These are phyloP conservation scores for Hemerocallis citrina DNA, from an alignment of 106 monocot species.

Conservation along the genomic window DNA sequence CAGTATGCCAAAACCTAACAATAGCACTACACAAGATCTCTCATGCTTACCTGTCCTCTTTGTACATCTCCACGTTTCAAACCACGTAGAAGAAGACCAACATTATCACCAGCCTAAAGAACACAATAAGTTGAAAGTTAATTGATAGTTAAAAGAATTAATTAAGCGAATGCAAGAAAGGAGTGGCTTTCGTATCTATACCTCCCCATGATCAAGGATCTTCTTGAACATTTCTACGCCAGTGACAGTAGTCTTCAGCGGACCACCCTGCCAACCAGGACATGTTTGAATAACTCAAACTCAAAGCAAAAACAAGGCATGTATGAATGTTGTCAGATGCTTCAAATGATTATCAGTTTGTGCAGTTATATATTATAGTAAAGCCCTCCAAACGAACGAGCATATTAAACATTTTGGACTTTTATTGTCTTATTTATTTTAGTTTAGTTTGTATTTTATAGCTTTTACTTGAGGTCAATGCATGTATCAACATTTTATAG, in stretches of 20 bases:
- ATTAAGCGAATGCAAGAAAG: background rate
- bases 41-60: slow-evolving; percentile 69
- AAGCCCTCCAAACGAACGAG: background rate
- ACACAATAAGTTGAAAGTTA: background rate
- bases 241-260: slow-evolving; percentile 27
- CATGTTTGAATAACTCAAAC: background rate
- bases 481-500: background rate
- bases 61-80: slow-evolving; percentile 94
- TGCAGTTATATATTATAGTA: background rate
- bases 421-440: no score
- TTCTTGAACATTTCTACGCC: slow-evolving; percentile 31
- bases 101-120: slow-evolving; percentile 94
- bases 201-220: slow-evolving; percentile 27
- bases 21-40: no score
- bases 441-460: no score
- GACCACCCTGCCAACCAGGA: slow-evolving; percentile 10
- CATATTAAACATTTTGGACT: no score
- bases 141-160: background rate
- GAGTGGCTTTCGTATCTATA: background rate
- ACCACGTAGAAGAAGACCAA: slow-evolving; percentile 93
- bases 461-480: no score
- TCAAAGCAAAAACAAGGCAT: background rate
- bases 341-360: background rate
- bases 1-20: no score
- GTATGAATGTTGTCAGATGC: no score